Percentiles rank a stretch among this genome's conserved stretches.
phyloP scores from a whole-genome alignment of 1,139 yeast species.

The Pneumocystis canis region DNA sequence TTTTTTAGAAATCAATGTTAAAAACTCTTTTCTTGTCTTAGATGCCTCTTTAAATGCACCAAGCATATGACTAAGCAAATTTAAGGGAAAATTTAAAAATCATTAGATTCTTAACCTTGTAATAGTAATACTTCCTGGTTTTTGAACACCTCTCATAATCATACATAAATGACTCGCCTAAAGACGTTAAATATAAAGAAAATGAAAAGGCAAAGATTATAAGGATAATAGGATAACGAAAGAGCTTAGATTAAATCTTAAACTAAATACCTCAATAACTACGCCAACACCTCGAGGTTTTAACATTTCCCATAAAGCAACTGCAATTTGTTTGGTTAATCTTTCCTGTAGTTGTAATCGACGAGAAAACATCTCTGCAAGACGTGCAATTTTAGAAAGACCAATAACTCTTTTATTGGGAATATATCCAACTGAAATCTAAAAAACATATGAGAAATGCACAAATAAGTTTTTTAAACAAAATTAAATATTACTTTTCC shows the following conservation, averaged over 20 bases:
- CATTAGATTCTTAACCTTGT: conserved; percentile 59
- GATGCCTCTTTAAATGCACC: conserved; percentile 62
- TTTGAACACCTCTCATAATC: conserved; percentile 97
- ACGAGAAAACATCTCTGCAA: conserved; percentile 93
- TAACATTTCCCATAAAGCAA: conserved; percentile 80
- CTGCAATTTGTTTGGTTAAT: conserved; percentile 89
- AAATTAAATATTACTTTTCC: conserved; percentile 32
- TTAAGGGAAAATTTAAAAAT: neutral
- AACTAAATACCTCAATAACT: conserved; percentile 47
- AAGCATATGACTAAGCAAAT: neutral
- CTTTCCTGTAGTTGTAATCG: conserved; percentile 95
- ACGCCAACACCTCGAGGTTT: conserved; percentile 96
- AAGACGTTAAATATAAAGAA: neutral
- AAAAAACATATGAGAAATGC: conserved; percentile 20
- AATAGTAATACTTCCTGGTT: conserved; percentile 82
- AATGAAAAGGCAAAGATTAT: neutral
- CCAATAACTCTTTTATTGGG: conserved; percentile 94
- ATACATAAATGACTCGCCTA: conserved; percentile 92
- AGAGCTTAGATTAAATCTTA: neutral
- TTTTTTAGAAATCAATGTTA: conserved; percentile 25
- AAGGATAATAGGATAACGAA: neutral
- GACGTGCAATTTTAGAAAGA: conserved; percentile 76
- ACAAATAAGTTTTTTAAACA: neutral
- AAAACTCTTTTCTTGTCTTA: conserved; percentile 89
- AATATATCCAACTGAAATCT: conserved; percentile 89